These are phyloP conservation scores for Cryphonectria naterciae DNA, from an alignment of 2,329 filamentous ascomycete genomes.

Conservation along the genomic window DNA sequence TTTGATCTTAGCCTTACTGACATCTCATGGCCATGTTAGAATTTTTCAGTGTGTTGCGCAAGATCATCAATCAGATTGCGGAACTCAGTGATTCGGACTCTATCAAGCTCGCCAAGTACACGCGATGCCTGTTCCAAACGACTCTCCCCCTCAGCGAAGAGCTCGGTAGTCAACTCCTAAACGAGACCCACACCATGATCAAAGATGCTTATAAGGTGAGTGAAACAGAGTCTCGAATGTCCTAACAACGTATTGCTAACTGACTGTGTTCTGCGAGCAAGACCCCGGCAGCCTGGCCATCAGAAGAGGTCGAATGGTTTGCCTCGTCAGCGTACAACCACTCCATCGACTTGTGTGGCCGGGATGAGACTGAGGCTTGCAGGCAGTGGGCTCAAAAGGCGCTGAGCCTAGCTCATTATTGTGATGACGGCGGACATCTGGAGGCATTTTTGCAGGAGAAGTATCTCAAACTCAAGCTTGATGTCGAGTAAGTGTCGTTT, in stretches of 20 bases:
- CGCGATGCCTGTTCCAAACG: constrained; percentile 75
- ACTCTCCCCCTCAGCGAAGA: constrained; percentile 61
- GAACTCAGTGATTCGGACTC: constrained; percentile 59
- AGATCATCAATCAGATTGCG: constrained; percentile 72
- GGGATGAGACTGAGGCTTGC: constrained; percentile 57
- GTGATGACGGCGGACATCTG: constrained; percentile 57
- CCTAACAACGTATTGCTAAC: constrained; percentile 34
- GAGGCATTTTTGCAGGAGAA: constrained; percentile 49
- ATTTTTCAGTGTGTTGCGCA: constrained; percentile 59
- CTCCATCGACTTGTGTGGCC: constrained; percentile 67
- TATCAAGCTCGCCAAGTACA: constrained; percentile 71
- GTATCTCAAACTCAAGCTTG: constrained; percentile 45
- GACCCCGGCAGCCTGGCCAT: constrained; percentile 54
- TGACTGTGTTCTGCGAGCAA: neutral
- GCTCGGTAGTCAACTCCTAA: constrained; percentile 62
- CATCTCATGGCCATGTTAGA: constrained; percentile 41
- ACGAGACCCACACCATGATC: constrained; percentile 63
- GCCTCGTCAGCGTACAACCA: constrained; percentile 71
- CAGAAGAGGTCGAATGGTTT: constrained; percentile 77
- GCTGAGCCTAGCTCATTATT: constrained; percentile 62
- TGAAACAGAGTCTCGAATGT: neutral
- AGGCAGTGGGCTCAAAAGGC: constrained; percentile 67
- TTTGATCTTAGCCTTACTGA: neutral
- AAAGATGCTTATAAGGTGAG: constrained; percentile 53
- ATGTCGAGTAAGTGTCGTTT: constrained; percentile 5